Conservation (phyloP, 2,329 filamentous ascomycete genomes). For the Gaeumannomyces tritici region DNA sequence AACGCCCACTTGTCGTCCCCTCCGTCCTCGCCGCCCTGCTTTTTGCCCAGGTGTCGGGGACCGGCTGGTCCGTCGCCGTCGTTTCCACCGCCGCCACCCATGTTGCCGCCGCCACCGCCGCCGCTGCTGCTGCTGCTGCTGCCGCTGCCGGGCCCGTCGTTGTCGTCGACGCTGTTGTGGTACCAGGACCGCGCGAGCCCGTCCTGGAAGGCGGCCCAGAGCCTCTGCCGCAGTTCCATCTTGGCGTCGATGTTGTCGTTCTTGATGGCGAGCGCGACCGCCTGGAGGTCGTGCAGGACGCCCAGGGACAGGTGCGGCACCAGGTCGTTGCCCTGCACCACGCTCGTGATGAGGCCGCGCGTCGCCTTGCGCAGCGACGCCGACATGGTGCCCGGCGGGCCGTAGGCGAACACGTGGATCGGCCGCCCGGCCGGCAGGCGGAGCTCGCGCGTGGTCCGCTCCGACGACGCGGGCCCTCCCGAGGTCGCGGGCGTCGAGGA, state of each 20-base stretch:
- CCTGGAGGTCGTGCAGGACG: conserved; percentile 65
- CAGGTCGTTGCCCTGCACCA: conserved; percentile 64
- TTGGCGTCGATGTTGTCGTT: conserved; percentile 59
- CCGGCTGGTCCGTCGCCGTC: neutral
- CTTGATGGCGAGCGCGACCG: conserved; percentile 63
- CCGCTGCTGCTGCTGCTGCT: neutral
- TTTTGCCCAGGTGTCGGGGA: neutral
- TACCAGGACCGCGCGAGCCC: conserved; percentile 55
- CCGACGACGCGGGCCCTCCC: conserved; percentile 12
- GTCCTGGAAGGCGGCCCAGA: conserved; percentile 57
- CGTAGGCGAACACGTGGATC: conserved; percentile 73
- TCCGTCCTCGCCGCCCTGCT: conserved; percentile 19
- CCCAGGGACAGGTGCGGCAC: conserved; percentile 67
- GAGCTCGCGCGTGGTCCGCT: conserved; percentile 16
- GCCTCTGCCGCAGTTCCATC: conserved; percentile 53
- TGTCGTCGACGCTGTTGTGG: conserved; percentile 17
- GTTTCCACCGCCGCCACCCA: no score
- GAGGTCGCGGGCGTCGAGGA: conserved; percentile 13
- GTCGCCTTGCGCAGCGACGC: conserved; percentile 60
- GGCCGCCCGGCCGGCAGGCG: conserved; percentile 57
- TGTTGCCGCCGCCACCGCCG: neutral
- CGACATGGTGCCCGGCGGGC: conserved; percentile 64
- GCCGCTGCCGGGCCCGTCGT: neutral
- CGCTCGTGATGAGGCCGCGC: conserved; percentile 63
- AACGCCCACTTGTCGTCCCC: conserved; percentile 63